Evolutionary conservation across 2,329 filamentous ascomycete species (phyloP).

Genomic region (Colletotrichum tropicale): DNA sequence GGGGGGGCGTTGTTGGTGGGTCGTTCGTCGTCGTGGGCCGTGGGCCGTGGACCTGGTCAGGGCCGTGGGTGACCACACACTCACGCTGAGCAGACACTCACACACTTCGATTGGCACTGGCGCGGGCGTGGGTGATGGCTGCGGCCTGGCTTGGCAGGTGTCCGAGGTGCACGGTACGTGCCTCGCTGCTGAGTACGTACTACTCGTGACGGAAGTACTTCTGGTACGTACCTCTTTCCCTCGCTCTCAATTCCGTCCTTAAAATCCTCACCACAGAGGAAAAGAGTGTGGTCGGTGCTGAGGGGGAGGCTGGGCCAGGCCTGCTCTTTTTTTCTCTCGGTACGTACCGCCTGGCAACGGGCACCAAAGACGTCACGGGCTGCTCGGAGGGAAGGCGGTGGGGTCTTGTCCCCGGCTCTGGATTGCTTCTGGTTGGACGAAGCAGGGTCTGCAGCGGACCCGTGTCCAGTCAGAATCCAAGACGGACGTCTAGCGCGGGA

Average conservation of each 20-base stretch:
- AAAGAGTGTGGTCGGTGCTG: neutral
- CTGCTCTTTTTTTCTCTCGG: neutral
- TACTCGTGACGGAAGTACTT: neutral
- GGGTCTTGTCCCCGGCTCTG: neutral
- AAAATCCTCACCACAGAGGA: neutral
- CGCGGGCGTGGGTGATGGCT: neutral
- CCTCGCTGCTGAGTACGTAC: neutral
- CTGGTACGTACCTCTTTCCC: neutral
- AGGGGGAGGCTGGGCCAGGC: neutral
- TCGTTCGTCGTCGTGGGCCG: neutral
- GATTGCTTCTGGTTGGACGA: neutral
- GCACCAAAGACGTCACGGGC: slow-evolving; percentile 9
- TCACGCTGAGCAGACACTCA: too few relatives aligned
- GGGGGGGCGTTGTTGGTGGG: neutral
- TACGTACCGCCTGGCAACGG: neutral
- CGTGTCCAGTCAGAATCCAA: neutral
- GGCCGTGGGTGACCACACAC: too few relatives aligned
- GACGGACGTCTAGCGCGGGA: neutral
- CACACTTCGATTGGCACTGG: neutral
- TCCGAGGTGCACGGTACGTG: neutral
- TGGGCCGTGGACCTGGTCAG: neutral
- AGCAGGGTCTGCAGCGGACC: neutral
- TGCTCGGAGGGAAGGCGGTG: neutral
- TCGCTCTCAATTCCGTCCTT: neutral
- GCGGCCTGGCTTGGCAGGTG: neutral